Evolutionary conservation across 2,329 filamentous ascomycete species (phyloP).

Genomic region (Botrytis deweyae): DNA sequence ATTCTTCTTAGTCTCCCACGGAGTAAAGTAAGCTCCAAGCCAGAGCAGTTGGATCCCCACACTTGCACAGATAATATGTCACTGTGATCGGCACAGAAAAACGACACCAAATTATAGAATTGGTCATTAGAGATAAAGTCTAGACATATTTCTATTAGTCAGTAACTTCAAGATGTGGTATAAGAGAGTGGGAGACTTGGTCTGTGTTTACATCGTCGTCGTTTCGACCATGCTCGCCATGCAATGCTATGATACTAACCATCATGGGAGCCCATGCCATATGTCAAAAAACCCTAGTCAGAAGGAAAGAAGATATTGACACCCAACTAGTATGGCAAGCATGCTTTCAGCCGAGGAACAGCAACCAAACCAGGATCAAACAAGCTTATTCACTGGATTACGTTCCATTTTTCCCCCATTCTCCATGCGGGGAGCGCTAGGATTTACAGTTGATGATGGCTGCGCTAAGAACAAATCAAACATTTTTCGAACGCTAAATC

Average conservation of each 20-base stretch:
- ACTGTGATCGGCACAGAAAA: not conserved
- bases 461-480: slow-evolving; percentile 6
- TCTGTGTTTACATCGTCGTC: not conserved
- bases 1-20: not conserved
- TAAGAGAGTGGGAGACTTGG: not conserved
- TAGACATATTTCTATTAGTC: not conserved
- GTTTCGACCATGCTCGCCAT: slow-evolving; percentile 2
- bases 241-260: not conserved
- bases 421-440: slow-evolving; percentile 8
- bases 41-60: not conserved
- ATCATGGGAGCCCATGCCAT: not conserved
- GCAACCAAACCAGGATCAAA: not conserved
- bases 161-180: not conserved
- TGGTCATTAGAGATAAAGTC: not conserved
- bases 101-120: not conserved
- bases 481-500: not conserved
- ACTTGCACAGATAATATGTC: not conserved
- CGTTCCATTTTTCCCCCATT: slow-evolving; percentile 8
- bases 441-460: not conserved
- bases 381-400: not conserved
- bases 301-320: not conserved
- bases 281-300: not conserved
- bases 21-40: not conserved
- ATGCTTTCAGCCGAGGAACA: not conserved
- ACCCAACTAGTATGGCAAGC: not conserved